A percentile compares a stretch with the other conserved stretches of the same genome.
These are phyloP conservation scores for Scenedesmus sp. DNA, from an alignment of 163 green algal species.

Conservation along the genomic window DNA sequence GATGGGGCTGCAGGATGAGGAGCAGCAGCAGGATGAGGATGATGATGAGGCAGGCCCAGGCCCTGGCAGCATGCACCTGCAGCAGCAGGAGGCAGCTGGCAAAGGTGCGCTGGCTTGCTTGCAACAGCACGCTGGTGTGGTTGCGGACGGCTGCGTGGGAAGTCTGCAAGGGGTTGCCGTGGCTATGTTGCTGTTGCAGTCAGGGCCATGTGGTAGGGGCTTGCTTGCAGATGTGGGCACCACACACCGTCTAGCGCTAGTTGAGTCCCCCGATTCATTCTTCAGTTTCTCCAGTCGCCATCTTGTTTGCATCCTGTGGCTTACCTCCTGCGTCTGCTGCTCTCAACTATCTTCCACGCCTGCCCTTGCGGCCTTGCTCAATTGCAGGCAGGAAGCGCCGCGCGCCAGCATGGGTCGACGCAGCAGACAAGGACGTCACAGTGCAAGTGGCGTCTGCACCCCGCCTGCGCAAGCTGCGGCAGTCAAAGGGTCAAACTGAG, in stretches of 20 bases:
- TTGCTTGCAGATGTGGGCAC: too few relatives aligned
- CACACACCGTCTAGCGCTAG: too few relatives aligned
- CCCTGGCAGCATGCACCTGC: conserved; percentile 28
- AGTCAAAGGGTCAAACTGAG: conserved; percentile 73
- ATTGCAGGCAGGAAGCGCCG: conserved; percentile 27
- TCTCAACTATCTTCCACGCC: not conserved
- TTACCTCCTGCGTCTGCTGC: not conserved
- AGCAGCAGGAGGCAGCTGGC: conserved; percentile 42
- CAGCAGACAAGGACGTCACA: conserved; percentile 65
- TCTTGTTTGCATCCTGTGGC: not conserved
- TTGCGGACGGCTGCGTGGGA: not conserved
- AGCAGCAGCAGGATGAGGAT: conserved; percentile 20
- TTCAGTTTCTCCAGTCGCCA: too few relatives aligned
- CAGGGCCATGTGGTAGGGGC: too few relatives aligned
- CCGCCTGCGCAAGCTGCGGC: conserved; percentile 85
- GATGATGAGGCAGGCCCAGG: conserved; percentile 19
- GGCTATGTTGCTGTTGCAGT: not conserved
- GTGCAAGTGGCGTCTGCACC: conserved; percentile 74
- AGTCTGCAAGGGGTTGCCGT: not conserved
- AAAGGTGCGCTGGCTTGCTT: not conserved
- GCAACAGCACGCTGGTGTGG: not conserved
- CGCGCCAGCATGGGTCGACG: conserved; percentile 77
- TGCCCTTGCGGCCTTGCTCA: not conserved
- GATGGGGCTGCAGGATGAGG: not conserved
- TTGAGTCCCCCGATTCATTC: too few relatives aligned